These are phyloP conservation scores for Apiospora rasikravindrae DNA, from an alignment of 2,329 filamentous ascomycete genomes.

Conservation along the genomic window DNA sequence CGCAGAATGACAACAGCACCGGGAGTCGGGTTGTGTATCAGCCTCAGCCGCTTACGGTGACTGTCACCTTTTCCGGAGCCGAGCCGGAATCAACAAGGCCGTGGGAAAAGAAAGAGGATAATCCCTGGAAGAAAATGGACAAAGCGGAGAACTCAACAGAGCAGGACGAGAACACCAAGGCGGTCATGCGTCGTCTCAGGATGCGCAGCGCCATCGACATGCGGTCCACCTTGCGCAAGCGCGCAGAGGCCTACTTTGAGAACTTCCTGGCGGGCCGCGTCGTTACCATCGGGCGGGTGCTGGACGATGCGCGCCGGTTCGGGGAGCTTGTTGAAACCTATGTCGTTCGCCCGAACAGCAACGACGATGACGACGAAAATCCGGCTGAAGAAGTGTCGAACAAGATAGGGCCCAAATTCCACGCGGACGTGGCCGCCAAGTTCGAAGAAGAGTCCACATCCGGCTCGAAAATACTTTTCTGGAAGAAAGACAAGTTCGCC, in stretches of 20 bases:
- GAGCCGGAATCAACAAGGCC: too few species aligned
- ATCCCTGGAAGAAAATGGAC: not conserved
- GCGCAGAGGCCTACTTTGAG: slow-evolving; percentile 22
- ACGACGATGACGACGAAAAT: not conserved
- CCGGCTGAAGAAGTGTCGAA: not conserved
- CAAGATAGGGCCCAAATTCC: not conserved
- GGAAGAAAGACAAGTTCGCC: not conserved
- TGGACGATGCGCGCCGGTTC: not conserved
- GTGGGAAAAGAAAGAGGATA: not conserved
- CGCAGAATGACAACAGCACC: not conserved
- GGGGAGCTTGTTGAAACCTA: not conserved
- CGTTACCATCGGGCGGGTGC: not conserved
- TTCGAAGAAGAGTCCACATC: not conserved
- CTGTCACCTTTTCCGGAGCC: not conserved
- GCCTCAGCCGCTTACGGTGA: not conserved
- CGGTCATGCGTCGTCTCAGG: not conserved
- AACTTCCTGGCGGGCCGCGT: slow-evolving; percentile 19
- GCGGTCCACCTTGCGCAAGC: slow-evolving; percentile 20
- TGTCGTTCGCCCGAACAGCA: not conserved
- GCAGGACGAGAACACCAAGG: not conserved
- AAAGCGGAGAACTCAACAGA: not conserved
- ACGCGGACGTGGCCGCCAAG: slow-evolving; percentile 4
- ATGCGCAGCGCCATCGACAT: slow-evolving; percentile 20
- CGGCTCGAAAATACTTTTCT: too few species aligned
- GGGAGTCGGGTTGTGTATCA: not conserved